Percentiles rank a stretch among this genome's conserved stretches.
Conservation (phyloP, 352 stramenopile species). For the Globisporangium camurandrum region DNA sequence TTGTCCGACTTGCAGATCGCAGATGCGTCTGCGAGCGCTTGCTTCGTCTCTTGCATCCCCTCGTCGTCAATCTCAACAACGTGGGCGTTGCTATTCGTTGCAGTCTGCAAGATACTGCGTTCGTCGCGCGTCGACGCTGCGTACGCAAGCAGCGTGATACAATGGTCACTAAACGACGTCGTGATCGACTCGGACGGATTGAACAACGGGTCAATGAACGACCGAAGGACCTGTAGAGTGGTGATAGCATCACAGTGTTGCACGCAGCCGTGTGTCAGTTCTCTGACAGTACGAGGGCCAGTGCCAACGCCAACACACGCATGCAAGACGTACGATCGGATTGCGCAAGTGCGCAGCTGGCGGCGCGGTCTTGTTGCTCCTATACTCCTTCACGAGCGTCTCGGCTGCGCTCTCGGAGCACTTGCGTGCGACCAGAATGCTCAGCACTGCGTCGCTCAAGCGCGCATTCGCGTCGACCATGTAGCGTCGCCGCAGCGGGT, state of each 20-base stretch:
- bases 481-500: constrained; percentile 63
- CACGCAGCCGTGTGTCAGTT: neutral
- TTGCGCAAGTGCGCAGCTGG: constrained; percentile 67
- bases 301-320: neutral
- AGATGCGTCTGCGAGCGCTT: constrained; percentile 62
- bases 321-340: constrained; percentile 37
- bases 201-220: constrained; percentile 73
- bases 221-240: constrained; percentile 55
- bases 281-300: neutral
- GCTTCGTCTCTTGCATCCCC: constrained; percentile 57
- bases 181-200: constrained; percentile 63
- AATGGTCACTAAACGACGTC: constrained; percentile 51
- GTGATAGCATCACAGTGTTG: neutral
- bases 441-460: constrained; percentile 65
- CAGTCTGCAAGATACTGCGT: constrained; percentile 66
- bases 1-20: constrained; percentile 78
- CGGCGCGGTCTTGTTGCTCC: constrained; percentile 29
- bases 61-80: constrained; percentile 38
- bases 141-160: constrained; percentile 65
- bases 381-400: constrained; percentile 64
- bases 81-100: constrained; percentile 15
- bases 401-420: constrained; percentile 56
- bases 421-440: constrained; percentile 69
- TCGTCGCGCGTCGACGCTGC: constrained; percentile 70
- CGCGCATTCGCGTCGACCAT: constrained; percentile 45